Percentiles rank a stretch among this genome's conserved stretches.
These are phyloP conservation scores for Chamaecyparis obtusa DNA, from an alignment of 75 land plant genomes.

Conservation along the genomic window DNA sequence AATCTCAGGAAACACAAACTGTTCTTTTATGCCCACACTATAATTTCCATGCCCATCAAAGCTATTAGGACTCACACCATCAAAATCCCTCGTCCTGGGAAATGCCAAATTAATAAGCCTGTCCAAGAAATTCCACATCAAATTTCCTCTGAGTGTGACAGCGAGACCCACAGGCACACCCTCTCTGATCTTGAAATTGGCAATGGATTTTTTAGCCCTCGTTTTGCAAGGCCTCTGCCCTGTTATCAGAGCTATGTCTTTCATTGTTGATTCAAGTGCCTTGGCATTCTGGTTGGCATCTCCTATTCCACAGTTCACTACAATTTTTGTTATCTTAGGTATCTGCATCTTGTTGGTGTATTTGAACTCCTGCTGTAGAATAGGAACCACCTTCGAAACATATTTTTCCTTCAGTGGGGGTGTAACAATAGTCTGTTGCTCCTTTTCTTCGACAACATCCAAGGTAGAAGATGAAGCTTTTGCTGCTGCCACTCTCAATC, in stretches of 20 bases:
- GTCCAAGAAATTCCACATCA: constrained; percentile 92
- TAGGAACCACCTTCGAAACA: constrained; percentile 71
- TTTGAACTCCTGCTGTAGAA: constrained; percentile 69
- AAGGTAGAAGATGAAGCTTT: neutral
- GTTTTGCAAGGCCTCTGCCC: constrained; percentile 89
- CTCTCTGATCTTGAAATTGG: constrained; percentile 86
- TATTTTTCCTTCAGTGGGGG: constrained; percentile 62
- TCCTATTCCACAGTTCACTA: constrained; percentile 93
- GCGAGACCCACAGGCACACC: constrained; percentile 82
- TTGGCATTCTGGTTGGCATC: constrained; percentile 92
- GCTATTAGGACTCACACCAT: constrained; percentile 84
- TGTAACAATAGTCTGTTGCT: constrained; percentile 31
- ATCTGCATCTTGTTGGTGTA: constrained; percentile 66
- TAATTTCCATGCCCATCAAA: constrained; percentile 96
- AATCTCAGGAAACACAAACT: constrained; percentile 90
- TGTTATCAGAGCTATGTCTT: constrained; percentile 69
- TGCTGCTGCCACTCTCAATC: constrained; percentile 10
- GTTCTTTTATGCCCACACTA: constrained; percentile 75
- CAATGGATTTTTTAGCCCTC: constrained; percentile 72
- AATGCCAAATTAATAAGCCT: constrained; percentile 86
- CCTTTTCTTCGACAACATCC: neutral
- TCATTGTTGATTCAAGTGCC: constrained; percentile 71
- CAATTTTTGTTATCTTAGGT: constrained; percentile 81
- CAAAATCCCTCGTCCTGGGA: constrained; percentile 89
- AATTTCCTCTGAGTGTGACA: constrained; percentile 85